Conservation (phyloP, 2,329 filamentous ascomycete species). For the Knufia petricola region DNA sequence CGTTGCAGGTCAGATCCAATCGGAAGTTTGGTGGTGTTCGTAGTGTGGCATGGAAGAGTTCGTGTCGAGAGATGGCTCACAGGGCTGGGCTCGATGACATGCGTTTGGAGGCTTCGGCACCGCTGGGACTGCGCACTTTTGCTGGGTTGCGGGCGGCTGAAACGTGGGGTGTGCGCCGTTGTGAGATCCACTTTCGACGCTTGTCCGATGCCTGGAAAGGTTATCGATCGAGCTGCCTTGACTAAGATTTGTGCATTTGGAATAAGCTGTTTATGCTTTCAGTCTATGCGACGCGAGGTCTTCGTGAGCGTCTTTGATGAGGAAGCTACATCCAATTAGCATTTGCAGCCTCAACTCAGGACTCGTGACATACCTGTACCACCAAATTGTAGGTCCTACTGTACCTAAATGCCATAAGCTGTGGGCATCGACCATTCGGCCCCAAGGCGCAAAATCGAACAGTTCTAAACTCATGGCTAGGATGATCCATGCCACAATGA, state of each 20-base stretch:
- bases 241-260: too few species aligned
- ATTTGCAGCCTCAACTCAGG: background rate
- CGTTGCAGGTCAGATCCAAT: constrained; percentile 3
- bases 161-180: background rate
- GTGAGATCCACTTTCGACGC: background rate
- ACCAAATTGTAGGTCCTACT: constrained; percentile 75
- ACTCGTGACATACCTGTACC: constrained; percentile 73
- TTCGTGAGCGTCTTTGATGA: constrained; percentile 75
- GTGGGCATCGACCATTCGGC: constrained; percentile 81
- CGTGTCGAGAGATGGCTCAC: constrained; percentile 4
- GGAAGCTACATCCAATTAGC: constrained; percentile 51
- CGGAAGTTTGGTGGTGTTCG: background rate
- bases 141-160: background rate
- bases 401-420: constrained; percentile 93
- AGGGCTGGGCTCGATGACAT: background rate
- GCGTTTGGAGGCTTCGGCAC: background rate
- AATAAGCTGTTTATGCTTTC: constrained; percentile 48
- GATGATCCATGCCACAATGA: constrained; percentile 86
- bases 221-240: too few species aligned
- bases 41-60: constrained; percentile 1
- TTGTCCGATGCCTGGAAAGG: background rate
- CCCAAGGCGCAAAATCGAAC: constrained; percentile 81
- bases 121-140: background rate
- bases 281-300: constrained; percentile 64
- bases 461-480: constrained; percentile 92